phyloP scores from a whole-genome alignment of 169 alveolate genomes.

The Plasmodium ovale region DNA sequence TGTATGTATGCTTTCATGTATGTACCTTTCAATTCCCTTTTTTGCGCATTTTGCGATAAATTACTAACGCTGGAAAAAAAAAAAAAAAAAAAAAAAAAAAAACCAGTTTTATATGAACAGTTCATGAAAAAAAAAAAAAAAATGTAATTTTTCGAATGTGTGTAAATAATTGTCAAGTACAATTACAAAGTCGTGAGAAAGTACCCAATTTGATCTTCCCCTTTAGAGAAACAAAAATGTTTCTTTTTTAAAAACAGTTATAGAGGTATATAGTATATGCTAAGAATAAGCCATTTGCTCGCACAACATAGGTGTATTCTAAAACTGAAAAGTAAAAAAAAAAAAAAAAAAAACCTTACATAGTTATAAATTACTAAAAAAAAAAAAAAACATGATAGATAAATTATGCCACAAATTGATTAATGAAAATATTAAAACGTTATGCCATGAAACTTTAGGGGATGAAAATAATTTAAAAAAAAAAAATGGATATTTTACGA shows the following conservation, averaged over 20 bases:
- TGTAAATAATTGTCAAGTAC: not conserved
- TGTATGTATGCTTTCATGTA: too few species aligned
- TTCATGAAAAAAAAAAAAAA: conserved; percentile 26
- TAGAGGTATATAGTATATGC: not conserved
- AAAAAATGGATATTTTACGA: conserved; percentile 13
- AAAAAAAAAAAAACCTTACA: too few species aligned
- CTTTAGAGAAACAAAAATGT: not conserved
- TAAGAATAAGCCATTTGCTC: not conserved
- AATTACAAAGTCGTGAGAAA: not conserved
- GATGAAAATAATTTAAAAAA: conserved; percentile 4
- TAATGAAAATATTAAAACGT: conserved; percentile 57
- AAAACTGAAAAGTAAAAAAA: too few species aligned
- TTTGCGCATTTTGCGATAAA: too few species aligned
- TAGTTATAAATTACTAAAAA: not conserved
- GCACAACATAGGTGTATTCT: too few species aligned
- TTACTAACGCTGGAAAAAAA: not conserved
- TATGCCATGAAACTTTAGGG: conserved; percentile 26
- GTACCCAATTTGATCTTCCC: not conserved
- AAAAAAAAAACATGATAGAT: conserved; percentile 29
- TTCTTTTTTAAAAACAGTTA: not conserved
- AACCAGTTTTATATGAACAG: conserved; percentile 21
- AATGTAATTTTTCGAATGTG: conserved; percentile 6
- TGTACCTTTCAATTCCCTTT: too few species aligned
- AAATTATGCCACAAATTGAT: conserved; percentile 64
- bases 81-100: not conserved